Conservation (phyloP, 495 filamentous ascomycete species). For the Aspergillus ellipticus region DNA sequence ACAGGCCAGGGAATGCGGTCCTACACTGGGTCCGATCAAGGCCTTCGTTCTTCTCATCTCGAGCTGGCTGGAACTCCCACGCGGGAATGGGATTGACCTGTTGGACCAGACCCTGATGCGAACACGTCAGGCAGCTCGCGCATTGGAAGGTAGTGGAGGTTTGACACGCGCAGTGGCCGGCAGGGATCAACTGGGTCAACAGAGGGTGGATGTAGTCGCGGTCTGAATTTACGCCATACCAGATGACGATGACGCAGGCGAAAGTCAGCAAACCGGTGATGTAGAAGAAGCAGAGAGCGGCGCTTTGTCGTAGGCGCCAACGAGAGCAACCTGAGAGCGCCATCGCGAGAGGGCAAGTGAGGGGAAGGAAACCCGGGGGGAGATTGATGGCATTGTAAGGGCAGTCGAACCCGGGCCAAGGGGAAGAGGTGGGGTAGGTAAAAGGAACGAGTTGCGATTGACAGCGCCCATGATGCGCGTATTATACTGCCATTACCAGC, state of each 20-base stretch:
- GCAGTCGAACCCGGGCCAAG: background rate
- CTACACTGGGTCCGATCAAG: slow-evolving; percentile 37
- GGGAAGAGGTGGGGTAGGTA: background rate
- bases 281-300: slow-evolving; percentile 23
- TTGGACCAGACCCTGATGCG: slow-evolving; percentile 15
- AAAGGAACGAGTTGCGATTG: background rate
- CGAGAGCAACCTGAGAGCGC: slow-evolving; percentile 20
- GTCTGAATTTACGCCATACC: slow-evolving; percentile 42
- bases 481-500: background rate
- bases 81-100: slow-evolving; percentile 14
- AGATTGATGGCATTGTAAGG: slow-evolving; percentile 14
- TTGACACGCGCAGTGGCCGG: slow-evolving; percentile 39
- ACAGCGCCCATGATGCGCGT: background rate
- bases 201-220: slow-evolving; percentile 35
- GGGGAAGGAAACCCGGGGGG: background rate
- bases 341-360: slow-evolving; percentile 18
- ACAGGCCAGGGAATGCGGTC: slow-evolving; percentile 45
- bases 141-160: slow-evolving; percentile 41
- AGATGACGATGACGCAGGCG: slow-evolving; percentile 24
- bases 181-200: slow-evolving; percentile 38
- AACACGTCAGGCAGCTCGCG: slow-evolving; percentile 35
- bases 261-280: slow-evolving; percentile 17
- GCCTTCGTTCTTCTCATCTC: slow-evolving; percentile 35
- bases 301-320: slow-evolving; percentile 22
- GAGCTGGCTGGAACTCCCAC: slow-evolving; percentile 35